Evolutionary conservation across 164 flowering plant species (phyloP), one percentile per base, ranked within the genome.

Genomic region (Dillenia suffruticosa): DNA sequence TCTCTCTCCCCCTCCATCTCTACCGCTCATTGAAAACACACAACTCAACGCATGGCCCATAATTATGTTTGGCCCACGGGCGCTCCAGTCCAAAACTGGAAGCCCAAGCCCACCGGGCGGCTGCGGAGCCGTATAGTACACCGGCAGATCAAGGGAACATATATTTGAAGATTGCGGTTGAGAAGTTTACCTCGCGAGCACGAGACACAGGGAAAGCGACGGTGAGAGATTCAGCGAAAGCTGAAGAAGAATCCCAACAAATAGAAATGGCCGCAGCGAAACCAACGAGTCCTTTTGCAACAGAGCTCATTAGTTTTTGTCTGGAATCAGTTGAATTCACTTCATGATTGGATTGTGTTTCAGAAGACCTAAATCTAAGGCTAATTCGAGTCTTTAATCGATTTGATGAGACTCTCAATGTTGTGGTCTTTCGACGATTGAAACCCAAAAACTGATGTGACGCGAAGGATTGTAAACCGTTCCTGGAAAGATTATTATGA

Each of bases 161-260:
- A 32, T 4, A 32, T 4, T 32, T 32, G 40, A 32, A 32, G 40
- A 32, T 32, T 4, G 40, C 7, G 40, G 40, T 32, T 32, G 7
- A 32, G 40, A 5, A 32, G 5, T 5, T 50, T 54, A 93, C 99
- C 96, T 91, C 97, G n/a, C 72, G 83, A 51, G 96, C 79, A 64
- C 85, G 92, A 49, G 99, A 91, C 72, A 76, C 97, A 48, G 99
- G 99, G 69, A 94, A 94, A 57, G 99, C 97, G 13, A 94, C 87
- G 0, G 97, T 94, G 44, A 94, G 72, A 48, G 96, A 82, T 70
- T 89, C 91, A 0, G 96, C 84, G 1, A 79, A 58, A 65, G 89
- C 91, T 8, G 92, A 82, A 55, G 12, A 48, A 63, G 93, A 75
- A 69, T 80, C 77, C 51, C 74, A 67, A 48, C 67, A 70, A 47